Percentiles rank a stretch among this genome's conserved stretches.
Evolutionary conservation across 257 asterid genomes (phyloP).

Genomic region (Knoxia roxburghii): DNA sequence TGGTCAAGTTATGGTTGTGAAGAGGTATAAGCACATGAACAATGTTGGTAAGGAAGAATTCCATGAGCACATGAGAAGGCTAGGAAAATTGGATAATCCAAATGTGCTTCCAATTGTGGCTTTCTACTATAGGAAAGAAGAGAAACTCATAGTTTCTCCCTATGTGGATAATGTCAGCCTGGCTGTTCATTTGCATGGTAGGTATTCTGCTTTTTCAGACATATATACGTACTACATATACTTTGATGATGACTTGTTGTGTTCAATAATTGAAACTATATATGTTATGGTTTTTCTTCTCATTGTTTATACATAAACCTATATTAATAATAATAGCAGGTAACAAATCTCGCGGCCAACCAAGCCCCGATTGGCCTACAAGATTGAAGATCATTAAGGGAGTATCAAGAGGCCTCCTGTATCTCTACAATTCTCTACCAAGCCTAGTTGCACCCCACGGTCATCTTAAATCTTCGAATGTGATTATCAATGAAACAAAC

Average conservation of each 20-base stretch:
- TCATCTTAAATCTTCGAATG: constrained; percentile 87
- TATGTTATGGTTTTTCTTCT: no score
- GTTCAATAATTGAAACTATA: no score
- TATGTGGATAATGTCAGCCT: constrained; percentile 55
- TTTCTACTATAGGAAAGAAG: constrained; percentile 80
- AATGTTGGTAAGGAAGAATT: constrained; percentile 67
- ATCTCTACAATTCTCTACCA: constrained; percentile 74
- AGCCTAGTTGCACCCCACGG: constrained; percentile 85
- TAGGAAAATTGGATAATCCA: constrained; percentile 62
- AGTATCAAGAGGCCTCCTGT: constrained; percentile 55
- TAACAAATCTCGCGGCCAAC: constrained; percentile 37
- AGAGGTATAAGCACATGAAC: constrained; percentile 80
- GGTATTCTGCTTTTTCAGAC: background rate
- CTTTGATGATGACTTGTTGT: no score
- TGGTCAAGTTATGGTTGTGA: constrained; percentile 61
- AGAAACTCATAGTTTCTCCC: constrained; percentile 68
- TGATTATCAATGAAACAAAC: constrained; percentile 44
- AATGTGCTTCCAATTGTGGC: constrained; percentile 73
- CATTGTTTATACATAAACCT: no score
- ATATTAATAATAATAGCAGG: no score
- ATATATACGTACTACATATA: no score
- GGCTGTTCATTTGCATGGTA: constrained; percentile 87
- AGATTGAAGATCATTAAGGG: constrained; percentile 71
- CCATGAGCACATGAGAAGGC: constrained; percentile 80
- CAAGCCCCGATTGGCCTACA: constrained; percentile 65